phyloP scores from a whole-genome alignment of 805 yeast genomes.

The Blastobotrys terrestris region DNA sequence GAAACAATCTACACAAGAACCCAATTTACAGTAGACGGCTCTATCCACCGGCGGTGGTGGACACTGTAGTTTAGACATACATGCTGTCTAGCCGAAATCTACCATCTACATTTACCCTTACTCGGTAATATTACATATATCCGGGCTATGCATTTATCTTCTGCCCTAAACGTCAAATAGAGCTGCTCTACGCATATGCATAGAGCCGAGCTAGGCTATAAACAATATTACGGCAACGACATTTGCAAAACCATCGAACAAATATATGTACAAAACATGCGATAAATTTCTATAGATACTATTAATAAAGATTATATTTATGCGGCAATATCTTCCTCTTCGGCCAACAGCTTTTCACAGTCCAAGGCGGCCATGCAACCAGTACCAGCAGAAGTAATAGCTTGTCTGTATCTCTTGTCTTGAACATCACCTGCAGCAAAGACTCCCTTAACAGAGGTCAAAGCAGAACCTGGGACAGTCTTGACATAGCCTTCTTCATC shows the following conservation, averaged over 20 bases:
- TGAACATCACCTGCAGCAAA: conserved; percentile 99
- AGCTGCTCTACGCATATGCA: too few relatives aligned
- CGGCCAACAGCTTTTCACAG: conserved; percentile 77
- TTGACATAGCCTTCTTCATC: conserved; percentile 85
- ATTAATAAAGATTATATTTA: neutral
- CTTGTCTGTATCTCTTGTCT: conserved; percentile 95
- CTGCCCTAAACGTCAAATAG: too few relatives aligned
- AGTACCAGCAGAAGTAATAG: conserved; percentile 98
- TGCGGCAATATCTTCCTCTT: conserved; percentile 27
- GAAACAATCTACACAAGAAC: conserved; percentile 37
- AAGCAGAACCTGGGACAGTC: conserved; percentile 84
- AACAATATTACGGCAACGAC: too few relatives aligned
- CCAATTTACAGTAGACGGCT: conserved; percentile 44
- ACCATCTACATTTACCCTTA: too few relatives aligned
- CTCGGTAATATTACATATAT: too few relatives aligned
- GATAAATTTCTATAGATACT: neutral
- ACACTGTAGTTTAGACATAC: neutral
- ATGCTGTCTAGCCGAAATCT: too few relatives aligned
- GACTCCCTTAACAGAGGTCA: conserved; percentile 82
- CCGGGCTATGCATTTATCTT: too few relatives aligned
- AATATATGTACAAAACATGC: neutral
- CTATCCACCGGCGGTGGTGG: conserved; percentile 1
- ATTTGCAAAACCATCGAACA: too few relatives aligned
- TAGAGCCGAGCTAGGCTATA: too few relatives aligned
- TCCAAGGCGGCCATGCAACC: conserved; percentile 99